Evolutionary conservation across 2,329 filamentous ascomycete genomes (phyloP), one percentile per base, ranked within the genome.

Genomic region (Didymella keratinophila): DNA sequence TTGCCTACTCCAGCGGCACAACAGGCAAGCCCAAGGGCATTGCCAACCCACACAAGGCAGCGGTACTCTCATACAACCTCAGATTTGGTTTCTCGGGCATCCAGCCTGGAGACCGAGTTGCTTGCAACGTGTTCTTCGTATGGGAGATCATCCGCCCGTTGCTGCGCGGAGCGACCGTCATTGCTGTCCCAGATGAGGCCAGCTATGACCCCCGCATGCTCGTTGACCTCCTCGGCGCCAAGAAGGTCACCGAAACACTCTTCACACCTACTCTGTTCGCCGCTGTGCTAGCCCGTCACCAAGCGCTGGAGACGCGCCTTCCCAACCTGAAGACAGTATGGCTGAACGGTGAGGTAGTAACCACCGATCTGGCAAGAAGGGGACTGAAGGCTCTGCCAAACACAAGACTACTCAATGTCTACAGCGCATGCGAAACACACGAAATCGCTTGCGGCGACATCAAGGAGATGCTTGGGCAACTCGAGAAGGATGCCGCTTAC

Each of bases 81-180:
- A 82, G 91, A 74, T 93, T 93, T 69, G 81, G 79, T 10, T 75
- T 93, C 47, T 89, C 87, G 64, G 88, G 93, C 72, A 79, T 92
- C 2, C 77, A 83, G 18, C 88, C 87, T 0, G 90, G 90, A 16
- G 91, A 93, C 66, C 85, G 91, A 7, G 90, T 93, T 11, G 91
- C 91, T n/a, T 93, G 90, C 78, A 94, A 93, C 80, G 91, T 93
- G 58, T 94, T 93, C 76, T 94, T 94, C 72, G 83, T 93, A 45
- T 94, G 91, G 91, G 91, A 94, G 74, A 93, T 93, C 56, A 76
- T 94, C 53, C 88, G 91, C 5, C 91, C 91, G 9, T 80, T 94
- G 43, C 73, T 94, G 53, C 85, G 90, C 53, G 91, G 91, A 66
- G 91, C 90, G 2, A 92, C 91, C 0, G 89, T 91, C 4, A 84